Base-by-base conservation (phyloP, 1,284 basidiomycete species). In the Cryptococcus depauperatus region DNA sequence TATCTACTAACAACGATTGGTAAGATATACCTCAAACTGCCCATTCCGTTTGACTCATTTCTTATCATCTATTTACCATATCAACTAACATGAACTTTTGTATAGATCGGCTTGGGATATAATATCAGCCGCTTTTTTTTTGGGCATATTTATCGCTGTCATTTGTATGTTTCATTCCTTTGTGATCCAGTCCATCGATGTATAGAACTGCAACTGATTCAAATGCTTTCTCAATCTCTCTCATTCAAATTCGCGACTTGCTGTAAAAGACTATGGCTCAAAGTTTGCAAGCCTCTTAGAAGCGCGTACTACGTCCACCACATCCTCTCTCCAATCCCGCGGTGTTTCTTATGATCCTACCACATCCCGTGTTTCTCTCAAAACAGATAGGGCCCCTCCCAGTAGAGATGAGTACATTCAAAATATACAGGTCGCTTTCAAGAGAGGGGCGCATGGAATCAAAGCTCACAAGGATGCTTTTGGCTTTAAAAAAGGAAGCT, bases 351-450 rank as follows among this genome's bases (percentile, higher is more conserved):
- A 37, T 21, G 55, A 52, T 11, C 55, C 58, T 43, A 25, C 50
- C 16, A 32, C 44, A 11, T 57, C 60, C 19, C 47, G 46, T 34
- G 37, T 64, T 11, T 40, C 28, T 7, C 50, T 65, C n/a, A 52
- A 52, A 40, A 67, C 62, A 11, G 56, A 64, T 43, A 38, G 47
- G 6, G 51, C 56, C 11, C 52, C 61, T 2, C 54, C 56, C 4
- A 47, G 52, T 3, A 48, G 62, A 30, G 56, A 64, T 10, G 57
- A 63, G 39, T 61, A 64, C 46, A 61, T 63, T 25, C 46, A 49
- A 1, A 48, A 47, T 34, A 64, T 60, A 13, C 61, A 59, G 30
- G 43, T 55, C 11, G 62, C 62, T 0, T 62, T 64, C 42, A 57
- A 62, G 41, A 42, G 56, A 25, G 60, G 62, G 7, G 62, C 54